These are phyloP conservation scores for Incumbomyces lentus DNA, from an alignment of 2,329 filamentous ascomycete species.

Conservation along the genomic window DNA sequence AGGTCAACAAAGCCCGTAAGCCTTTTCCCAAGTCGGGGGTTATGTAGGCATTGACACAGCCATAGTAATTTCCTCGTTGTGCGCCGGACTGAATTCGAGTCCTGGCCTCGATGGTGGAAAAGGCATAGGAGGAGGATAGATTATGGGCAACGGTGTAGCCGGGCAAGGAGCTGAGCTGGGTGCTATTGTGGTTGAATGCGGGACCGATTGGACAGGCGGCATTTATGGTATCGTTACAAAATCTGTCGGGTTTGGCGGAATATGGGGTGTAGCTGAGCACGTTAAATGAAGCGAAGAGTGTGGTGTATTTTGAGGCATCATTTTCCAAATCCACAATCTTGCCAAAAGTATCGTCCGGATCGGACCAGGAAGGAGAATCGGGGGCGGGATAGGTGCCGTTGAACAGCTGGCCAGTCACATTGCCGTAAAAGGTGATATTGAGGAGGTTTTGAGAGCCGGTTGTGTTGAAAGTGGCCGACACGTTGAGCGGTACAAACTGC, in stretches of 20 bases:
- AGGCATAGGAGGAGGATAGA: constrained; percentile 73
- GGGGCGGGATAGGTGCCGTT: constrained; percentile 49
- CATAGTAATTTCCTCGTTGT: constrained; percentile 50
- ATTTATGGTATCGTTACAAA: constrained; percentile 55
- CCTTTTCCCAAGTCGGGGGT: constrained; percentile 67
- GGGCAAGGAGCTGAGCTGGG: constrained; percentile 47
- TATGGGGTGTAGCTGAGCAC: constrained; percentile 70
- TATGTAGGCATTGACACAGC: constrained; percentile 70
- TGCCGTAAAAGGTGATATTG: constrained; percentile 75
- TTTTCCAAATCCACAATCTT: constrained; percentile 64
- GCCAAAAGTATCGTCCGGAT: constrained; percentile 53
- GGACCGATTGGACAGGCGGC: constrained; percentile 64
- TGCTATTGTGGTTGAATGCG: constrained; percentile 51
- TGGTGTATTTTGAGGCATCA: constrained; percentile 54
- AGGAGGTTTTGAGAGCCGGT: constrained; percentile 52
- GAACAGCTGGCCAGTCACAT: constrained; percentile 66
- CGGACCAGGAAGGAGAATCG: constrained; percentile 50
- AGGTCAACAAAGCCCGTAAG: constrained; percentile 61
- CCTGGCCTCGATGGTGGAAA: constrained; percentile 67
- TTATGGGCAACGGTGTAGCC: constrained; percentile 64
- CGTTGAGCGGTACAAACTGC: constrained; percentile 67
- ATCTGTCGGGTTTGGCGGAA: constrained; percentile 42
- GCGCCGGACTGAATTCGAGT: constrained; percentile 70
- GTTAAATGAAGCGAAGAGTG: constrained; percentile 60
- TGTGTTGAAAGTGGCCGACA: constrained; percentile 65